These are phyloP conservation scores for Aquilaria agallochum DNA, from an alignment of 441 rosid species.

Conservation along the genomic window DNA sequence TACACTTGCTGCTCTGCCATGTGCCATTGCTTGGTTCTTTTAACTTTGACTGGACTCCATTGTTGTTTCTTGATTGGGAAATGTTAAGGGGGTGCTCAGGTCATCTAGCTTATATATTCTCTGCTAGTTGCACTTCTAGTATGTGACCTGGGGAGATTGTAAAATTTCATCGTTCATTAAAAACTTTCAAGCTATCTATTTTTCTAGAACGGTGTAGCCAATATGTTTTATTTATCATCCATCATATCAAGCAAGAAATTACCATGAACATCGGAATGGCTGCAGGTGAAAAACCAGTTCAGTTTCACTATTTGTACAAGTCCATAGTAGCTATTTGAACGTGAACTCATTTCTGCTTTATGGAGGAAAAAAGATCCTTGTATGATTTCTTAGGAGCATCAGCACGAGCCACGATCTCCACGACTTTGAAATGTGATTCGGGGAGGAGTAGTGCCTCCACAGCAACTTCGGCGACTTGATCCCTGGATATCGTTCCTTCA, in stretches of 20 bases:
- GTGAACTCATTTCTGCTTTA: conserved; percentile 31
- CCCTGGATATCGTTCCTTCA: conserved; percentile 81
- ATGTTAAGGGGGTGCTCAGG: too few species aligned
- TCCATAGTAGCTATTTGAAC: too few species aligned
- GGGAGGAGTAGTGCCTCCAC: conserved; percentile 63
- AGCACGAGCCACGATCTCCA: conserved; percentile 68
- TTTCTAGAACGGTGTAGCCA: too few species aligned
- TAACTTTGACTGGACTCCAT: conserved; percentile 7
- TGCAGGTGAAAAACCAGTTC: too few species aligned
- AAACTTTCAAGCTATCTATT: not conserved
- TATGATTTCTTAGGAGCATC: conserved; percentile 62
- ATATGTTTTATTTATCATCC: too few species aligned
- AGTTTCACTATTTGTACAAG: too few species aligned
- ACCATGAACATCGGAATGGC: too few species aligned
- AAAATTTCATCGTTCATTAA: not conserved
- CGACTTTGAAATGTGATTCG: conserved; percentile 69
- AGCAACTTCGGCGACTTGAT: conserved; percentile 79
- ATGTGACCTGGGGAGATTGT: too few species aligned
- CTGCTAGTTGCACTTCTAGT: not conserved
- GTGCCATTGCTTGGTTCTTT: conserved; percentile 26
- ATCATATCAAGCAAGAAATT: too few species aligned
- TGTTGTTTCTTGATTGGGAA: not conserved
- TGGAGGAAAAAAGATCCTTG: conserved; percentile 67
- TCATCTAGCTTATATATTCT: not conserved
- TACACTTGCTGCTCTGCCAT: conserved; percentile 19